Evolutionary conservation across 2,329 filamentous ascomycete species (phyloP), one percentile per base, ranked within the genome.

Genomic region (Uncinocarpus reesii): DNA sequence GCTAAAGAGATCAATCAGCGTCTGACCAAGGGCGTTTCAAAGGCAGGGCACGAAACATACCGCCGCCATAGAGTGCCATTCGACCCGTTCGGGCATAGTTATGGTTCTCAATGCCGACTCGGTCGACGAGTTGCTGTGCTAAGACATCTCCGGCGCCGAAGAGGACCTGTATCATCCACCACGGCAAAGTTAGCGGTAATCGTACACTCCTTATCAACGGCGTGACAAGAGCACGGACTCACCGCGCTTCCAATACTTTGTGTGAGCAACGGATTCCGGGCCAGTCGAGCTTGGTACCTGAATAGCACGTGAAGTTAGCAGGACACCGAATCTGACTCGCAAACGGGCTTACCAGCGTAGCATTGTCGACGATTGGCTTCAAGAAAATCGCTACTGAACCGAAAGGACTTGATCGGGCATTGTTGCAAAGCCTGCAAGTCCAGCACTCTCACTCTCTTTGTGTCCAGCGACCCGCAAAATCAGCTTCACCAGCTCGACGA

Each of bases 91-190:
- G 62, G 20, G 62, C 64, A 48, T 67, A 61, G 60, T 90, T 83
- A 65, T 98, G 90, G 55, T 84, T 83, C 57, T 82, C 70, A 21
- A 84, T 56, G 15, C 88, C 89, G 60, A 77, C 81, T 65, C 80
- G 82, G 70, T 96, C 90, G 51, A 98, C 85, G 29, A 80, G 74
- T 70, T 96, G 90, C 69, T 98, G 92, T 31, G 92, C 87, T 56
- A 93, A 81, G 52, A 84, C 75, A 70, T 98, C 92, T 60, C 92
- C 92, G 11, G 88, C 86, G 50, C 84, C 89, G 65, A 96, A 98
- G 54, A 98, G 81, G 51, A 96, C 65, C 78, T 81, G 55, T 16
- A 45, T 28, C n/a, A 45, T 18, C 10, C 8, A 18, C 18, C 35
- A 7, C 20, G 13, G n/a, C 24, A 7, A 21, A 40, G 26, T 38